These are phyloP conservation scores for Malus hybrid DNA, from an alignment of 331 rosid species.

Conservation along the genomic window DNA sequence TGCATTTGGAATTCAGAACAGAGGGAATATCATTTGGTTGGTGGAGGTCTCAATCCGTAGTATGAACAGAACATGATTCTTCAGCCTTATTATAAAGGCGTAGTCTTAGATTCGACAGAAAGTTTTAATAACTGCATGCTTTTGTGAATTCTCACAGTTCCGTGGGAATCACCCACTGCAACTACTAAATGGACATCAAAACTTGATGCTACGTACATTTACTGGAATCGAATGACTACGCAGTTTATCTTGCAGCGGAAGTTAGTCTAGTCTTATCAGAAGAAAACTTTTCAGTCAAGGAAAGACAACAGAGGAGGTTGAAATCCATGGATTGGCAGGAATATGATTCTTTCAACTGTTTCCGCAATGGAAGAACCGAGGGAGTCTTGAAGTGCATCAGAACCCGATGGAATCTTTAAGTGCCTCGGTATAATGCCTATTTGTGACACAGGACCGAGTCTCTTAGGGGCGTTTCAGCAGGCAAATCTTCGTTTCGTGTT, in stretches of 20 bases:
- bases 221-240: neutral
- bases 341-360: slow-evolving; percentile 14
- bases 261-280: neutral
- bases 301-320: neutral
- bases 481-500: too few relatives aligned
- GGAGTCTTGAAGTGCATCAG: neutral
- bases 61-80: slow-evolving; percentile 15
- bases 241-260: neutral
- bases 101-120: neutral
- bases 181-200: too few relatives aligned
- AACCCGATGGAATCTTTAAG: neutral
- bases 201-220: too few relatives aligned
- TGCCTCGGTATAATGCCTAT: neutral
- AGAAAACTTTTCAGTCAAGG: neutral
- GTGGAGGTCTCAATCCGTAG: neutral
- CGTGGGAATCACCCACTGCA: too few relatives aligned
- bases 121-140: too few relatives aligned
- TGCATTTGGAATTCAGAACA: too few relatives aligned
- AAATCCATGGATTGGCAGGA: slow-evolving; percentile 11
- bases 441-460: too few relatives aligned
- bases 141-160: too few relatives aligned
- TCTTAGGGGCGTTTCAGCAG: too few relatives aligned
- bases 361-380: slow-evolving; percentile 5
- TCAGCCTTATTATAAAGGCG: neutral
- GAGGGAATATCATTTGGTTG: neutral